Percentiles rank a stretch among this genome's conserved stretches.
Evolutionary conservation across 2,329 filamentous ascomycete genomes (phyloP).

Genomic region (Apiospora phragmitis): DNA sequence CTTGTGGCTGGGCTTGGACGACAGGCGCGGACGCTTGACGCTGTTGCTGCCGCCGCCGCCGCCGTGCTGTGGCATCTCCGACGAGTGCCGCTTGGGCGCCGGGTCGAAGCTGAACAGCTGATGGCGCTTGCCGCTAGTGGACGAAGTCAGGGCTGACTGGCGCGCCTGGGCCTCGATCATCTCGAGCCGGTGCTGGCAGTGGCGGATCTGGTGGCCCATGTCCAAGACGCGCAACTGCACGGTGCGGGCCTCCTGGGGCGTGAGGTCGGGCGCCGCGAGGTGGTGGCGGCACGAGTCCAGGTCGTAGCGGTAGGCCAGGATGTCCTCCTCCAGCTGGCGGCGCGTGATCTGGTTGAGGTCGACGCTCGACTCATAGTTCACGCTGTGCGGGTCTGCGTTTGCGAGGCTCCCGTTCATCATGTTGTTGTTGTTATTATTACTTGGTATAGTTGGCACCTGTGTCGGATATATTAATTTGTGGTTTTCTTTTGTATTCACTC

Average conservation of each 20-base stretch:
- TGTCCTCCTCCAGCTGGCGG: conserved; percentile 43
- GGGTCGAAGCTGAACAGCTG: conserved; percentile 15
- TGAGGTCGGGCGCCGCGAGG: conserved; percentile 31
- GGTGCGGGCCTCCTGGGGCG: conserved; percentile 41
- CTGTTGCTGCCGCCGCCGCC: background rate
- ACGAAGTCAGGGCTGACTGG: background rate
- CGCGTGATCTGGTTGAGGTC: conserved; percentile 32
- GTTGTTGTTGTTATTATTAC: conserved; percentile 14
- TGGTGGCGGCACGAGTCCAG: conserved; percentile 42
- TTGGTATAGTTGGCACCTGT: background rate
- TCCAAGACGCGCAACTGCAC: conserved; percentile 45
- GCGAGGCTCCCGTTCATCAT: conserved; percentile 12
- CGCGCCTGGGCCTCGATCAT: conserved; percentile 34
- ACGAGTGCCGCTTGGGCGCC: conserved; percentile 6
- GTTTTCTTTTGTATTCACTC: background rate
- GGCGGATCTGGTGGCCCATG: conserved; percentile 44
- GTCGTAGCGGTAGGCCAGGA: conserved; percentile 43
- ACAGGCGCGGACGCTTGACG: conserved; percentile 13
- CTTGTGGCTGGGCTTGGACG: conserved; percentile 9
- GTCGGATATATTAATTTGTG: background rate
- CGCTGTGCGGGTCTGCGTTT: background rate
- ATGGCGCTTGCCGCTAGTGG: background rate
- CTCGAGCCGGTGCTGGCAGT: conserved; percentile 42
- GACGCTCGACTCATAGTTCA: conserved; percentile 27
- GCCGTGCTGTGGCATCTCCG: background rate